Conservation (phyloP, 257 asterid genomes). For the Datura wrightii region DNA sequence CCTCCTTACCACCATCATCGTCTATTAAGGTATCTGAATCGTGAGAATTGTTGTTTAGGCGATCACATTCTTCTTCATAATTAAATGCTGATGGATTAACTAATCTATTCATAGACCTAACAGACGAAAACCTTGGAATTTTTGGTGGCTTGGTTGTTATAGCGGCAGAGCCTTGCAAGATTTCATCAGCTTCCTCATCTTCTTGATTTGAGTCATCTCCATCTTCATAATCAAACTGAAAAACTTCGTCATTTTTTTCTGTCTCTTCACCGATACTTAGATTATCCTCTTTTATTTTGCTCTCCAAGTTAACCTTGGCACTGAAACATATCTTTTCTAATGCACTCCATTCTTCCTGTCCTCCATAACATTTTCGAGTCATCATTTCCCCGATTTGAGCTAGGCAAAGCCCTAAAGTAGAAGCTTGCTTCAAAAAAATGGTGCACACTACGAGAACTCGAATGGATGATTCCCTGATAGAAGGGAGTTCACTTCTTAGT, state of each 20-base stretch:
- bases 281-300: slow-evolving; percentile 35
- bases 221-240: slow-evolving; percentile 54
- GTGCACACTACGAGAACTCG: slow-evolving; percentile 87
- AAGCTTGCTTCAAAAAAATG: slow-evolving; percentile 71
- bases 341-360: slow-evolving; percentile 69
- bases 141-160: slow-evolving; percentile 54
- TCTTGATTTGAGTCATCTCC: slow-evolving; percentile 35
- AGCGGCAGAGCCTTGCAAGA: slow-evolving; percentile 33
- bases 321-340: slow-evolving; percentile 70
- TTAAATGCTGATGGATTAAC: slow-evolving; percentile 36
- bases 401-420: slow-evolving; percentile 67
- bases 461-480: slow-evolving; percentile 72
- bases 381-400: slow-evolving; percentile 93
- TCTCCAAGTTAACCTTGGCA: slow-evolving; percentile 57
- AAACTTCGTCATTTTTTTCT: slow-evolving; percentile 48
- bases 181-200: slow-evolving; percentile 35
- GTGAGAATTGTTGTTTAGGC: slow-evolving; percentile 13
- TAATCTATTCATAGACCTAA: slow-evolving; percentile 39
- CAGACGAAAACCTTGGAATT: slow-evolving; percentile 55
- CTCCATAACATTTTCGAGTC: slow-evolving; percentile 75
- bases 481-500: slow-evolving; percentile 67
- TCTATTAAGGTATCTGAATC: slow-evolving; percentile 13
- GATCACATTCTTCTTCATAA: slow-evolving; percentile 34
- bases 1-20: slow-evolving; percentile 16
- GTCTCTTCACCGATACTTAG: slow-evolving; percentile 35